A percentile compares a stretch with the other conserved stretches of the same genome.
Conservation (phyloP, 768 basidiomycete genomes). For the Erythrobasidium yunnanense region DNA sequence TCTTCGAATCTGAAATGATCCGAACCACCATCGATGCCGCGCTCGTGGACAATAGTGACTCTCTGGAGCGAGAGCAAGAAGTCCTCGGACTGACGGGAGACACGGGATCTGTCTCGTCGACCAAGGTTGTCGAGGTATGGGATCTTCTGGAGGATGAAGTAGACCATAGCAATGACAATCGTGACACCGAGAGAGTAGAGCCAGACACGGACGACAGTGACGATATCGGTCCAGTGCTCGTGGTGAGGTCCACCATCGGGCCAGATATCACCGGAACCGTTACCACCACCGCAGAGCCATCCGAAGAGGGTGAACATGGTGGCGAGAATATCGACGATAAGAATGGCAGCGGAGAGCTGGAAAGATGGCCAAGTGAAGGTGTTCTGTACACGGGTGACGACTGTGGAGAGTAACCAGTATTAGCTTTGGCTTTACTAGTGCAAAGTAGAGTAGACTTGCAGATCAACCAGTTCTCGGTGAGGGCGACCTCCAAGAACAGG, state of each 20-base stretch:
- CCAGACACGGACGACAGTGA: conserved; percentile 46
- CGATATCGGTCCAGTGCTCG: conserved; percentile 43
- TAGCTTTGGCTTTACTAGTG: not conserved
- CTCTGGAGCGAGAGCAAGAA: conserved; percentile 45
- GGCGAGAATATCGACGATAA: conserved; percentile 44
- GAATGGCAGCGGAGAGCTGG: conserved; percentile 42
- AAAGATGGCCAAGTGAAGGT: conserved; percentile 43
- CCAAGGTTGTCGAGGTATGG: conserved; percentile 45
- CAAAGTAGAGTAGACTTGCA: conserved; percentile 35
- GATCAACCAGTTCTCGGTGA: conserved; percentile 46
- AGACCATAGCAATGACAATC: conserved; percentile 42
- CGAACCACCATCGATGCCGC: conserved; percentile 26
- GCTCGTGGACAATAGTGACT: conserved; percentile 46
- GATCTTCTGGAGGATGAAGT: conserved; percentile 44
- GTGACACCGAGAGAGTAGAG: conserved; percentile 45
- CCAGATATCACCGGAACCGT: conserved; percentile 24
- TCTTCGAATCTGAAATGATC: conserved; percentile 22
- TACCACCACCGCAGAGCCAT: conserved; percentile 45
- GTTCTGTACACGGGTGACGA: conserved; percentile 36
- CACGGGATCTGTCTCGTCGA: conserved; percentile 35
- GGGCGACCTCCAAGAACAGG: conserved; percentile 48
- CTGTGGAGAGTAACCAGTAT: not conserved
- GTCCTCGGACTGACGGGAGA: conserved; percentile 39
- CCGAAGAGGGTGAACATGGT: conserved; percentile 45
- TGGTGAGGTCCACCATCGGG: conserved; percentile 16